Evolutionary conservation across 2,329 filamentous ascomycete genomes (phyloP).

Genomic region (Penicillium sp.): DNA sequence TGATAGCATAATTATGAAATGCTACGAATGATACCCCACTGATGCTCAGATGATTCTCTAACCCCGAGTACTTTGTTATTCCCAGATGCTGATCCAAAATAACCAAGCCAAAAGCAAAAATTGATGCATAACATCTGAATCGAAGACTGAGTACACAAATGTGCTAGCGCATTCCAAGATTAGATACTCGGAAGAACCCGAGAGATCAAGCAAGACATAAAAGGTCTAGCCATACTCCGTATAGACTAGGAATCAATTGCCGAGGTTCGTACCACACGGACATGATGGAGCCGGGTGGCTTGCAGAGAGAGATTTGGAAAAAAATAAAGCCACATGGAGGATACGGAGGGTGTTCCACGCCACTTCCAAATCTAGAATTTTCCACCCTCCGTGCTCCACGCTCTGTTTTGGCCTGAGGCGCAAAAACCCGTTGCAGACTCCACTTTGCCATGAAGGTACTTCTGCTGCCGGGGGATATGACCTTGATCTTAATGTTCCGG

Average conservation of each 20-base stretch:
- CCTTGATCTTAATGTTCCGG: constrained; percentile 1
- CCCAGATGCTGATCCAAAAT: too few relatives aligned
- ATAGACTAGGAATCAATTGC: neutral
- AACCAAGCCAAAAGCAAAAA: neutral
- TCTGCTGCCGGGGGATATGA: neutral
- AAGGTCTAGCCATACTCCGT: neutral
- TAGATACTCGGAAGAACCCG: neutral
- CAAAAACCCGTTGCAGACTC: neutral
- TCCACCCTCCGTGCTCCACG: neutral
- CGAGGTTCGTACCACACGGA: neutral
- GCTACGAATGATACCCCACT: too few relatives aligned
- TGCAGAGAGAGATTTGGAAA: neutral
- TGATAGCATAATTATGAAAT: too few relatives aligned
- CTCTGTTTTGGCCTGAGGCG: constrained; percentile 4
- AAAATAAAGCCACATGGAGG: neutral
- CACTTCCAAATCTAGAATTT: neutral
- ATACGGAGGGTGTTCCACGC: neutral
- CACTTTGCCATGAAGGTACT: neutral
- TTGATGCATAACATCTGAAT: neutral
- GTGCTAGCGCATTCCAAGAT: neutral
- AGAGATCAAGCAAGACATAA: neutral
- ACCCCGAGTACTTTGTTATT: too few relatives aligned
- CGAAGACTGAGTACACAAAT: too few relatives aligned
- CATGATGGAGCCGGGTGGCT: neutral
- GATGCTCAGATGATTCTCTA: too few relatives aligned